Conservation (phyloP, 225 moss, liverwort and hornwort genomes). For the Sphagnum contortum region DNA sequence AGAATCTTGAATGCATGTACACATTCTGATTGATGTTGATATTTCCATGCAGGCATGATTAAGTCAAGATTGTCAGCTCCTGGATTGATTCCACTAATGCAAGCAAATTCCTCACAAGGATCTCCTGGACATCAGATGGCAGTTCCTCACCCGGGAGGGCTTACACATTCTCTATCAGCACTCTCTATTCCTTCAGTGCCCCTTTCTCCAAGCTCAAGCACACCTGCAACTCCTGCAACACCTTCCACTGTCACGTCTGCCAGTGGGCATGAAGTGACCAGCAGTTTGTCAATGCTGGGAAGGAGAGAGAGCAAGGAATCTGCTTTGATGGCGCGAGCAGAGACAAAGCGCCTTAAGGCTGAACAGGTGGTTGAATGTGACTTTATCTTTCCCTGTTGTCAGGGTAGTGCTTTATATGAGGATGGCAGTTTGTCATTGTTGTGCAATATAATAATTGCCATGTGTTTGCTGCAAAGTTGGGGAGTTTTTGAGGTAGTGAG, state of each 20-base stretch:
- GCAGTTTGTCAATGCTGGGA: conserved; percentile 58
- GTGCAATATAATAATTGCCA: no score
- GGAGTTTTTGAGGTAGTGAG: no score
- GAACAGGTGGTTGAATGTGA: conserved; percentile 32
- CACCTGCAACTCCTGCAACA: conserved; percentile 82
- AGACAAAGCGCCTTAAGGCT: conserved; percentile 59
- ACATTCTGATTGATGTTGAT: no score
- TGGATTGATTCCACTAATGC: conserved; percentile 26
- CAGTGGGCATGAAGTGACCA: conserved; percentile 66
- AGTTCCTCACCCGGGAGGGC: conserved; percentile 30
- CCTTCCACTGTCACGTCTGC: conserved; percentile 55
- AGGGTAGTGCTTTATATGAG: no score
- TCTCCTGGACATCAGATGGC: conserved; percentile 44
- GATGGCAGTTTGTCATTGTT: no score
- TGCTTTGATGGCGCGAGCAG: conserved; percentile 54
- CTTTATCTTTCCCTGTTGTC: no score
- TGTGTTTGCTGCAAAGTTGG: no score
- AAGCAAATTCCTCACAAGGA: conserved; percentile 55
- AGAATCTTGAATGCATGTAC: no score
- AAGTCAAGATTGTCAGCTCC: conserved; percentile 1
- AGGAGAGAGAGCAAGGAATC: conserved; percentile 81
- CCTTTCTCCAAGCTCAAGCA: conserved; percentile 47
- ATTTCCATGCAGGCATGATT: no score
- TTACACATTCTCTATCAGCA: conserved; percentile 30
- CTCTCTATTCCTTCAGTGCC: conserved; percentile 54